Base-by-base conservation (phyloP, 495 filamentous ascomycete species). In the Pyrenula massariospora region DNA sequence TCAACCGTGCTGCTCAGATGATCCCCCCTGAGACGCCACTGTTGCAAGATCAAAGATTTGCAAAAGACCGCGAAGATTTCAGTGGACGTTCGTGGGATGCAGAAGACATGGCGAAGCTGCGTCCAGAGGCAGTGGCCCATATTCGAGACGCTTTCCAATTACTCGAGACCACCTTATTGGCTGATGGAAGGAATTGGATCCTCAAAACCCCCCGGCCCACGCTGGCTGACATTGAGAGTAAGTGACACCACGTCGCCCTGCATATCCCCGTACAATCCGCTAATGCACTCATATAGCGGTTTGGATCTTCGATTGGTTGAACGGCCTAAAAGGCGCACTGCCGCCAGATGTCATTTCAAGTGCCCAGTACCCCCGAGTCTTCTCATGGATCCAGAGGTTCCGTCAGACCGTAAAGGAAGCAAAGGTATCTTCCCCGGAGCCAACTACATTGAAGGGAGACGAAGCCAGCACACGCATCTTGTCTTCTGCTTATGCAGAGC, bases 221-320 rank as follows among this genome's bases (percentile, higher is more conserved):
- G 12, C 61, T 83, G 62, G 78, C 72, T 2, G 85, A 86, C 64
- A 76, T 86, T 49, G 79, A 85, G 64, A 75, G 76, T 70, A 52
- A 5, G 50, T 20, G 19, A 52, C 19, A 52, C 50, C 22, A 42
- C 31, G 31, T 42, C 15, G 5, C 5, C 31, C 31, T 42, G 31
- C 31, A 42, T 5, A 42, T 42, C 31, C 31, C 31, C 8, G 31
- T 8, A 42, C 15, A 42, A 15, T 5, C 31, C 31, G 31, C 31
- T 42, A 42, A 42, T 42, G 31, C 31, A 24, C 8, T 52, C 21
- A 22, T 54, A 10, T 58, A 72, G 70, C 74, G 19, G 69, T 82
- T 12, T 87, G 82, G 83, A 63, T 70, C 0, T 71, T 85, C 54
- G 73, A 80, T 60, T 87, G 85, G 84, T 57, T 85, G 1, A 61